phyloP scores from a whole-genome alignment of 371 early-diverging fungal species.

The Saksenaea vasiformis region DNA sequence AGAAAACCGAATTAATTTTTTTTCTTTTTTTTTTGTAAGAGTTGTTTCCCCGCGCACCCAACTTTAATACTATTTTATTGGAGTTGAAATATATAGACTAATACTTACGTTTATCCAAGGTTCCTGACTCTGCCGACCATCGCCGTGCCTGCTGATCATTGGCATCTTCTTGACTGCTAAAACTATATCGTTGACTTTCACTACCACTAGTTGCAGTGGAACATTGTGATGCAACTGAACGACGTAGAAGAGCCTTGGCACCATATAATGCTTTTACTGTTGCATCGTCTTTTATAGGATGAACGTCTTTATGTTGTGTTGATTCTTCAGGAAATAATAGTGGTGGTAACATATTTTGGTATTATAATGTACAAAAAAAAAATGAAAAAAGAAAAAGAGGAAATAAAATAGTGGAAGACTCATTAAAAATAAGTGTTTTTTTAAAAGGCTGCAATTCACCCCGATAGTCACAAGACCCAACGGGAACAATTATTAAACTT shows the following conservation, averaged over 20 bases:
- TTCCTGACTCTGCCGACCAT: constrained; percentile 23
- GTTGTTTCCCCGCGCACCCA: constrained; percentile 13
- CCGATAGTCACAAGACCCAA: constrained; percentile 1
- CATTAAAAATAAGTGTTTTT: constrained; percentile 3
- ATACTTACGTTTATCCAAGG: constrained; percentile 25
- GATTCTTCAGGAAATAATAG: constrained; percentile 13
- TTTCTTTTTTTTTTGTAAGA: constrained; percentile 5
- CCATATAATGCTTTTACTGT: constrained; percentile 7
- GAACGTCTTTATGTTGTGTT: constrained; percentile 13
- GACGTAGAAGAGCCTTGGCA: constrained; percentile 23
- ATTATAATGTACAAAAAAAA: not conserved
- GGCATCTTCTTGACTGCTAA: constrained; percentile 24
- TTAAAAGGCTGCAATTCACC: not conserved
- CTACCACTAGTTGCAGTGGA: constrained; percentile 34
- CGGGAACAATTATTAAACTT: not conserved
- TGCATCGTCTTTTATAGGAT: constrained; percentile 5
- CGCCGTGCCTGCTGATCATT: constrained; percentile 23
- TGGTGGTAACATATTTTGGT: constrained; percentile 7
- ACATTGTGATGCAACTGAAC: constrained; percentile 39
- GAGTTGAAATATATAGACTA: not conserved
- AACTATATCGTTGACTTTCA: constrained; percentile 33
- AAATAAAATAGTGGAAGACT: constrained; percentile 12
- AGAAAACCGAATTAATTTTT: not conserved
- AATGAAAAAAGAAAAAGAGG: not conserved
- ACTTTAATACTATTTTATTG: constrained; percentile 10